phyloP scores from a whole-genome alignment of 305 asterid species.

The Fraxinus xanthoxyloides region DNA sequence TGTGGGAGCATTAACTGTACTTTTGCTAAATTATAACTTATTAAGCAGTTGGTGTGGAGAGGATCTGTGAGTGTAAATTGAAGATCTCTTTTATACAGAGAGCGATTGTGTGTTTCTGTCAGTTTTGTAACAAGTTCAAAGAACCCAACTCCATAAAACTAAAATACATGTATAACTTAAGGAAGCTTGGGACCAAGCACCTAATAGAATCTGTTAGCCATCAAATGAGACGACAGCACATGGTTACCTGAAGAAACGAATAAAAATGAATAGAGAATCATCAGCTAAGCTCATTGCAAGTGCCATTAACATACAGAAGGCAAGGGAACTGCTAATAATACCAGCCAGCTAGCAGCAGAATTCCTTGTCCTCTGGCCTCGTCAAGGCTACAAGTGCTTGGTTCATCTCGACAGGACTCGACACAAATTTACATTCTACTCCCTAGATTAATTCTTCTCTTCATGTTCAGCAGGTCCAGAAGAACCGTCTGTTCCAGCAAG shows the following conservation, averaged over 20 bases:
- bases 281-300: constrained; percentile 22
- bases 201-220: not conserved
- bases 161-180: not conserved
- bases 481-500: constrained; percentile 26
- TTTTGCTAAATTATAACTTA: not conserved
- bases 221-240: not conserved
- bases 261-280: not conserved
- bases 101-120: not conserved
- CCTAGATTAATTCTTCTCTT: constrained; percentile 26
- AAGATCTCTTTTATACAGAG: not conserved
- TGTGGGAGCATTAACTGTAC: not conserved
- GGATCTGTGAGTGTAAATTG: not conserved
- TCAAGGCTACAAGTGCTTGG: constrained; percentile 24
- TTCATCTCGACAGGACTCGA: constrained; percentile 27
- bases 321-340: constrained; percentile 2
- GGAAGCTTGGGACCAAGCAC: not conserved
- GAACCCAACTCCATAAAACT: not conserved
- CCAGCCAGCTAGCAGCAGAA: constrained; percentile 32
- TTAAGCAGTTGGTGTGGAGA: not conserved
- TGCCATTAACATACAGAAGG: constrained; percentile 3
- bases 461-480: constrained; percentile 26
- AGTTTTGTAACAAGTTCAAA: not conserved
- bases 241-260: not conserved
- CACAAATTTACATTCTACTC: constrained; percentile 34
- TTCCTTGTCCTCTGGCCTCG: constrained; percentile 16